These are phyloP conservation scores for Pelagomonas calceolata DNA, from an alignment of 108 stramenopile species.

Conservation along the genomic window DNA sequence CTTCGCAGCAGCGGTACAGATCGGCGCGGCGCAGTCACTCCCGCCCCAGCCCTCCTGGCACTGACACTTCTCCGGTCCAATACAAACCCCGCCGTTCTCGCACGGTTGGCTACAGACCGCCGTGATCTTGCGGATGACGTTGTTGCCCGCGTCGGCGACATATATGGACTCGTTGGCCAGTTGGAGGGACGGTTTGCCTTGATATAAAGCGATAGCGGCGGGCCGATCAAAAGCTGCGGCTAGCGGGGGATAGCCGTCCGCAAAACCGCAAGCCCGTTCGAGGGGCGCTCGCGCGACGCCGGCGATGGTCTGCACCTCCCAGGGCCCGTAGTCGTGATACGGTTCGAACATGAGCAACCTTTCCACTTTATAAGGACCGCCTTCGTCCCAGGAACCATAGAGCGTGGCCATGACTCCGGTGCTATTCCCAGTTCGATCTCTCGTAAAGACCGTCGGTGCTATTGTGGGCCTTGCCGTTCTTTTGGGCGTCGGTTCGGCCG, in stretches of 20 bases:
- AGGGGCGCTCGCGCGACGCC: constrained; percentile 55
- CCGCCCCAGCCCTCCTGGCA: constrained; percentile 61
- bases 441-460: no score
- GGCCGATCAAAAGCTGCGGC: constrained; percentile 43
- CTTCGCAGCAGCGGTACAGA: constrained; percentile 27
- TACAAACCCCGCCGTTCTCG: constrained; percentile 65
- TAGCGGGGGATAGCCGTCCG: constrained; percentile 51
- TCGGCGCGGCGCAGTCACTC: constrained; percentile 45
- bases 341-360: no score
- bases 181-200: not conserved
- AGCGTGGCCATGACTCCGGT: no score
- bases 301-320: constrained; percentile 59
- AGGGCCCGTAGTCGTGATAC: no score
- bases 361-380: no score
- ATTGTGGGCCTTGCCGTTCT: no score
- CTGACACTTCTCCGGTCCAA: constrained; percentile 49
- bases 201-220: constrained; percentile 35
- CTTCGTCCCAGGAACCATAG: no score
- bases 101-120: constrained; percentile 57
- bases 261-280: constrained; percentile 47
- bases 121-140: constrained; percentile 56
- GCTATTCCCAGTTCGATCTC: no score
- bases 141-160: constrained; percentile 61
- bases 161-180: constrained; percentile 27
- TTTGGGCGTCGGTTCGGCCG: no score